These are phyloP conservation scores for Chaetomidium leptoderma DNA, from an alignment of 495 filamentous ascomycete species.

Conservation along the genomic window DNA sequence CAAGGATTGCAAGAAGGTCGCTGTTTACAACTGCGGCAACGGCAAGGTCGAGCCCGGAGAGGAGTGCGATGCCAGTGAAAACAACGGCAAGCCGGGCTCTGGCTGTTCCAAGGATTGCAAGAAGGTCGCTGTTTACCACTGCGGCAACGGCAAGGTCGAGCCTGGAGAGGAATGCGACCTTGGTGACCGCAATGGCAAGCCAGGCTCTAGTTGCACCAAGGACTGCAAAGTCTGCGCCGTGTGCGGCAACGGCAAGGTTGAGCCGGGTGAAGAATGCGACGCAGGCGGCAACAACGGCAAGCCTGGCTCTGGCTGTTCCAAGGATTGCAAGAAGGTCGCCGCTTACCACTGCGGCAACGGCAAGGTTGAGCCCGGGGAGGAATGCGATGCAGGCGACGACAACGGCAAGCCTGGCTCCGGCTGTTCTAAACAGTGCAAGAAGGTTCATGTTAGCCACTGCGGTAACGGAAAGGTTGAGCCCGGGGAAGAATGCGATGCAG, in stretches of 20 bases:
- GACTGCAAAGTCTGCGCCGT: constrained; percentile 15
- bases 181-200: constrained; percentile 15
- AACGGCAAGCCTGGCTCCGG: constrained; percentile 8
- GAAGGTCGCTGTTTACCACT: not conserved
- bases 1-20: constrained; percentile 14
- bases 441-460: not conserved
- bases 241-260: constrained; percentile 19
- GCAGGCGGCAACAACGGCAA: constrained; percentile 19
- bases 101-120: constrained; percentile 14
- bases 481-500: constrained; percentile 18
- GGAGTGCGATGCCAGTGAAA: not conserved
- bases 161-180: constrained; percentile 18
- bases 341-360: constrained; percentile 26
- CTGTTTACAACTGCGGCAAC: constrained; percentile 20
- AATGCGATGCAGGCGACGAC: not conserved
- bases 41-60: not conserved
- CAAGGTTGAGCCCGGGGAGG: not conserved
- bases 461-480: constrained; percentile 14
- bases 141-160: constrained; percentile 16
- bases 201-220: constrained; percentile 11
- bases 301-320: constrained; percentile 18
- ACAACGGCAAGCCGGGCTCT: constrained; percentile 7
- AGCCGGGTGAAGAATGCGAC: constrained; percentile 22
- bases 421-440: constrained; percentile 11
- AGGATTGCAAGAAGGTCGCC: constrained; percentile 14